Evolutionary conservation across 2,329 filamentous ascomycete genomes (phyloP).

Genomic region (Penicillium verrucosum): DNA sequence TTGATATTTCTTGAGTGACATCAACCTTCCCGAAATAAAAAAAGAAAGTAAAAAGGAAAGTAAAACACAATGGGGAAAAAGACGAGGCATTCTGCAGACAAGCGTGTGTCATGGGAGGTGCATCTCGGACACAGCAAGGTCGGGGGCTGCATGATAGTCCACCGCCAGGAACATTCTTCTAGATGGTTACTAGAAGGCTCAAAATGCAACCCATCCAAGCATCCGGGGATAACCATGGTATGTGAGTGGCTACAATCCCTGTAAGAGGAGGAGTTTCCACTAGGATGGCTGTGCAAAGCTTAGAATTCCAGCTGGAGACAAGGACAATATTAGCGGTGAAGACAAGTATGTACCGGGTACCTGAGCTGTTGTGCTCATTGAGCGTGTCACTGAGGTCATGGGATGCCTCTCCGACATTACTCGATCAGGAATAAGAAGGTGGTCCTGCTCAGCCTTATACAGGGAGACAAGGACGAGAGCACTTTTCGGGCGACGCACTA

Average conservation of each 20-base stretch:
- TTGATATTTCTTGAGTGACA: constrained; percentile 9
- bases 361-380: constrained; percentile 7
- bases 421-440: constrained; percentile 8
- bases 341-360: constrained; percentile 7
- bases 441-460: constrained; percentile 7
- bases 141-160: constrained; percentile 15
- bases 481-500: background rate
- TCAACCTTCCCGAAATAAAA: background rate
- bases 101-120: constrained; percentile 1
- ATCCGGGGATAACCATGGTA: constrained; percentile 17
- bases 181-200: constrained; percentile 31
- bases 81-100: background rate
- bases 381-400: constrained; percentile 1
- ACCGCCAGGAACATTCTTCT: constrained; percentile 30
- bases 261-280: constrained; percentile 9
- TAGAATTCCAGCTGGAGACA: constrained; percentile 15
- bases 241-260: constrained; percentile 19
- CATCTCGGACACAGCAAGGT: constrained; percentile 4
- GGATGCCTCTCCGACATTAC: background rate
- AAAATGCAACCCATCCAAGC: constrained; percentile 20
- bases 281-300: constrained; percentile 17
- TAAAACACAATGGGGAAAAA: background rate
- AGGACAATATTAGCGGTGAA: constrained; percentile 22
- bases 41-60: background rate
- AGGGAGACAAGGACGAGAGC: background rate